Conservation (phyloP, 208 protist genomes). For the Trypanosoma boissoni region DNA sequence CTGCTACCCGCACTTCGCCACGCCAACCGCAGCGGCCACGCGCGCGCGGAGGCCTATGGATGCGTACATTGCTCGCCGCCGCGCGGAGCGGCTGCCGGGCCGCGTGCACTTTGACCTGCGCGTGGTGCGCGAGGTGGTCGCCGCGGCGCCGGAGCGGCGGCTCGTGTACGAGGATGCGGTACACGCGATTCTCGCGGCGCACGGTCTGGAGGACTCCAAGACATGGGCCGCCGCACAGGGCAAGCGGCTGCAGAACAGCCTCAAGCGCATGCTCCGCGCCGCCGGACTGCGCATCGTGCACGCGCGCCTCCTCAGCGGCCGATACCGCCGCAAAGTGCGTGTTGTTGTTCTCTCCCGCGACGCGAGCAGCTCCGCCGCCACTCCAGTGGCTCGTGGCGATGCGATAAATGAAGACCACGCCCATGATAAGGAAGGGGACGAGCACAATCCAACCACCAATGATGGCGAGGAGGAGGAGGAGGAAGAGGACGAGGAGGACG, state of each 20-base stretch:
- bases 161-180: slow-evolving; percentile 68
- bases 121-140: slow-evolving; percentile 41
- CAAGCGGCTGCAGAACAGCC: slow-evolving; percentile 20
- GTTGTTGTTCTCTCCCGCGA: slow-evolving; percentile 45
- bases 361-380: slow-evolving; percentile 17
- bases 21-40: neutral
- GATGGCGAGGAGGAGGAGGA: slow-evolving; percentile 10
- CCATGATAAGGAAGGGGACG: slow-evolving; percentile 3
- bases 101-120: slow-evolving; percentile 46
- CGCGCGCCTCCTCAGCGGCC: slow-evolving; percentile 29
- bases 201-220: slow-evolving; percentile 18
- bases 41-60: slow-evolving; percentile 33
- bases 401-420: neutral
- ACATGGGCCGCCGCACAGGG: slow-evolving; percentile 5
- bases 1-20: slow-evolving; percentile 16
- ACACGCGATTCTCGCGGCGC: slow-evolving; percentile 53
- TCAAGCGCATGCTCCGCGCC: slow-evolving; percentile 31
- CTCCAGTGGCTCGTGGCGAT: neutral
- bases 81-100: slow-evolving; percentile 18
- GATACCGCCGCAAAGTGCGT: slow-evolving; percentile 21
- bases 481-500: neutral
- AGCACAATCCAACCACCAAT: neutral
- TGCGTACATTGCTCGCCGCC: slow-evolving; percentile 58
- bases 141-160: slow-evolving; percentile 52
- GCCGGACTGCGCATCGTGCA: slow-evolving; percentile 47